A percentile compares a stretch with the other conserved stretches of the same genome.
Conservation (phyloP, 371 early-diverging fungal genomes). For the Actinomortierella wolfii region DNA sequence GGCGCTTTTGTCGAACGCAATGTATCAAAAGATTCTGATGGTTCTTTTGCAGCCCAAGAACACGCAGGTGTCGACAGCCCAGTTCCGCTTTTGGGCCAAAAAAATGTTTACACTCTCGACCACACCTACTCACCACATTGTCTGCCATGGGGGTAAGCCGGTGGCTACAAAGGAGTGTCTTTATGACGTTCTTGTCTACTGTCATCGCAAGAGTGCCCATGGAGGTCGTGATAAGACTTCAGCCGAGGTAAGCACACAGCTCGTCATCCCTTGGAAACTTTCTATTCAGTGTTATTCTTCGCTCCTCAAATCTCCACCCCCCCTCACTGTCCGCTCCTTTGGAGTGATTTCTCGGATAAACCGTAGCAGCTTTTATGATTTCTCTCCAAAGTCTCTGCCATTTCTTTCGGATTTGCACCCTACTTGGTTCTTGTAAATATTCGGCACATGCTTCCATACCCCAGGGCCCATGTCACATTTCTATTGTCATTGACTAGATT, state of each 20-base stretch:
- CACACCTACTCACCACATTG: conserved; percentile 42
- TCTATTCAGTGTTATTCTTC: conserved; percentile 4
- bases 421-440: too few relatives aligned
- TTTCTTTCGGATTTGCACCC: too few relatives aligned
- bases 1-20: conserved; percentile 56
- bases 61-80: conserved; percentile 67
- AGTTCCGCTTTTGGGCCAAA: conserved; percentile 70
- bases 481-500: too few relatives aligned
- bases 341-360: too few relatives aligned
- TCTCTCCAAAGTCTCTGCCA: too few relatives aligned
- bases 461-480: too few relatives aligned
- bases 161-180: conserved; percentile 66
- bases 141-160: conserved; percentile 62
- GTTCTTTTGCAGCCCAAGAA: conserved; percentile 64
- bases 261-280: not conserved
- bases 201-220: conserved; percentile 65
- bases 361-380: too few relatives aligned
- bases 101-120: conserved; percentile 63
- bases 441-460: too few relatives aligned
- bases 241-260: conserved; percentile 55
- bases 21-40: conserved; percentile 59
- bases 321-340: too few relatives aligned
- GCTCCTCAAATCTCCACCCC: too few relatives aligned
- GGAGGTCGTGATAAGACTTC: conserved; percentile 70
- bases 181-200: conserved; percentile 56